A percentile compares a stretch with the other conserved stretches of the same genome.
Conservation (phyloP, 2,329 filamentous ascomycete species). For the Colletotrichum eleusines region DNA sequence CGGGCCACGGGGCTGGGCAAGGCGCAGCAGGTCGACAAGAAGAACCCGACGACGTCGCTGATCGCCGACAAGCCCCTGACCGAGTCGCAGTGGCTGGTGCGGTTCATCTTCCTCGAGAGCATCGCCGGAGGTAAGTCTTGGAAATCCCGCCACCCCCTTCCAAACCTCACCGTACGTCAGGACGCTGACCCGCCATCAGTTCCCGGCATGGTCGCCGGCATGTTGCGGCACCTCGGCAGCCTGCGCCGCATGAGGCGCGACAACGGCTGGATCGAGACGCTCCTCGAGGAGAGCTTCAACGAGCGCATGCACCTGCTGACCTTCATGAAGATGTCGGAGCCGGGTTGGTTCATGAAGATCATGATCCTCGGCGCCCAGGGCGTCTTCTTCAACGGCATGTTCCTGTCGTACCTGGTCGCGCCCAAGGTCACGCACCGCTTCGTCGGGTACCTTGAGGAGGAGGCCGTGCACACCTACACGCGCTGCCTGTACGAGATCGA, state of each 20-base stretch:
- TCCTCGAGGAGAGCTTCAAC: slow-evolving; percentile 91
- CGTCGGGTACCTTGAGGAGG: slow-evolving; percentile 96
- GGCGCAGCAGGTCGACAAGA: slow-evolving; percentile 75
- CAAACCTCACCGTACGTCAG: background rate
- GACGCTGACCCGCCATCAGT: slow-evolving; percentile 60
- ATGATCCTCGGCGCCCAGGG: slow-evolving; percentile 95
- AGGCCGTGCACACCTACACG: slow-evolving; percentile 96
- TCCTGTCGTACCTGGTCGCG: slow-evolving; percentile 87
- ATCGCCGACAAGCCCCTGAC: slow-evolving; percentile 73
- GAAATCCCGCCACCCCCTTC: background rate
- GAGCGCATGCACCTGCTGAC: slow-evolving; percentile 94
- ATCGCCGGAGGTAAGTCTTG: slow-evolving; percentile 73
- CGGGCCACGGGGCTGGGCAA: slow-evolving; percentile 79
- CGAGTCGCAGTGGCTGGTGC: slow-evolving; percentile 81
- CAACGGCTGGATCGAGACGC: slow-evolving; percentile 95
- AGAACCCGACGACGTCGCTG: slow-evolving; percentile 67
- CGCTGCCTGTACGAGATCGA: slow-evolving; percentile 90
- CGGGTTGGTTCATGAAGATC: slow-evolving; percentile 87
- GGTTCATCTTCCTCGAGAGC: slow-evolving; percentile 84
- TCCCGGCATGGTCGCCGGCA: slow-evolving; percentile 96
- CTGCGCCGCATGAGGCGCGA: slow-evolving; percentile 89
- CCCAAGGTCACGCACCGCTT: slow-evolving; percentile 94
- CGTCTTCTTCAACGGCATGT: slow-evolving; percentile 96
- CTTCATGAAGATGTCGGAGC: slow-evolving; percentile 86
- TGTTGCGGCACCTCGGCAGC: slow-evolving; percentile 89